Evolutionary conservation across 192 early-diverging fungal species (phyloP).

Genomic region (Dissophora ornata): DNA sequence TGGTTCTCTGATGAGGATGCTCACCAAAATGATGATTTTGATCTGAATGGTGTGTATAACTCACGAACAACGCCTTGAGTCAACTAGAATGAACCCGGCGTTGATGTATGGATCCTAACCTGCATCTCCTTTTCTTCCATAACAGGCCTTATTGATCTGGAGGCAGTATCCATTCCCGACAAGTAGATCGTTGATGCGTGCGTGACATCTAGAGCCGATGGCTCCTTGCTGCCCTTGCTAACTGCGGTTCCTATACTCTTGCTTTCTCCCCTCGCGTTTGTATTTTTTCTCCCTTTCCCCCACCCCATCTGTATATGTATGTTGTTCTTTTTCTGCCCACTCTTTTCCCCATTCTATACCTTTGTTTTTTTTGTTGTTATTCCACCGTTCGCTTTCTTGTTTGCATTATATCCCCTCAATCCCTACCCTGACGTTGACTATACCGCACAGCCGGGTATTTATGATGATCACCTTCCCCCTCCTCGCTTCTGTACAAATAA

Average conservation of each 20-base stretch:
- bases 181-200: no score
- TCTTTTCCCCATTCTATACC: slow-evolving; percentile 7
- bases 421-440: no score
- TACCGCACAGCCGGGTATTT: no score
- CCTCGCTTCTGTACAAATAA: slow-evolving; percentile 2
- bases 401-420: no score
- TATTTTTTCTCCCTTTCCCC: background rate
- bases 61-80: no score
- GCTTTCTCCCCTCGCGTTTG: background rate
- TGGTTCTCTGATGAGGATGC: slow-evolving; percentile 5
- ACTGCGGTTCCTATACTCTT: background rate
- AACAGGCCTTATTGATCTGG: slow-evolving; percentile 25
- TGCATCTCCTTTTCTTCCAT: background rate
- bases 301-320: background rate
- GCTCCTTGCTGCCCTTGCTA: no score
- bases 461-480: no score
- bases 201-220: no score
- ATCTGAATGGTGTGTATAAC: slow-evolving; percentile 12
- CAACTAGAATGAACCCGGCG: no score
- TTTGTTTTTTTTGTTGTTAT: background rate
- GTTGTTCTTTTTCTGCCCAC: background rate
- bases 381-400: slow-evolving; percentile 1
- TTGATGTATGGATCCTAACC: no score
- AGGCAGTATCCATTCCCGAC: slow-evolving; percentile 14
- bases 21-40: slow-evolving; percentile 14